Conservation (phyloP, 768 basidiomycete species). For the Termitomyces sp. region DNA sequence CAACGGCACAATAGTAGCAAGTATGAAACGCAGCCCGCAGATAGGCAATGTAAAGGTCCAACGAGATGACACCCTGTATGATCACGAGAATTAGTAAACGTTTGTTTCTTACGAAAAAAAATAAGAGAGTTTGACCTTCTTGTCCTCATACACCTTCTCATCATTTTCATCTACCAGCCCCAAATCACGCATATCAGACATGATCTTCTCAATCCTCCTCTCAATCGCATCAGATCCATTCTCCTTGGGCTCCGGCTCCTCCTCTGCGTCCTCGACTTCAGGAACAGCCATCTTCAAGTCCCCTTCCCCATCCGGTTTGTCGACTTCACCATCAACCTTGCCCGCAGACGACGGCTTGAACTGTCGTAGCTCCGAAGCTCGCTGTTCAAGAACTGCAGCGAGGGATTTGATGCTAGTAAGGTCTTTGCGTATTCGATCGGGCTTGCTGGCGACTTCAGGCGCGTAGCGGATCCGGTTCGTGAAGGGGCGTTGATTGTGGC, state of each 20-base stretch:
- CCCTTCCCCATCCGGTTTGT: conserved; percentile 9
- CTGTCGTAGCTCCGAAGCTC: conserved; percentile 51
- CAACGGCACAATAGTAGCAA: conserved; percentile 96
- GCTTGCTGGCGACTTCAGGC: conserved; percentile 76
- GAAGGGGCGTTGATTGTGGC: conserved; percentile 71
- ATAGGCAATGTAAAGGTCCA: conserved; percentile 93
- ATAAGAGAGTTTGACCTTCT: conserved; percentile 49
- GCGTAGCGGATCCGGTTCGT: conserved; percentile 74
- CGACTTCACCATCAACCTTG: conserved; percentile 25
- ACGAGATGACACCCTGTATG: conserved; percentile 64
- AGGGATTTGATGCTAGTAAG: conserved; percentile 70
- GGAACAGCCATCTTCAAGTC: conserved; percentile 23
- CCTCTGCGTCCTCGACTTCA: conserved; percentile 38
- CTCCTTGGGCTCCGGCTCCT: conserved; percentile 54
- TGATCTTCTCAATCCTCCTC: conserved; percentile 71
- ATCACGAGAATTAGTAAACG: conserved; percentile 7
- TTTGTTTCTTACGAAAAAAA: neutral
- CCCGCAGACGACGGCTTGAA: conserved; percentile 26
- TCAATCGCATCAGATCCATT: conserved; percentile 78
- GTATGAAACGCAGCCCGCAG: conserved; percentile 88
- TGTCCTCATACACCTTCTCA: conserved; percentile 60
- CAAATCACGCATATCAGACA: conserved; percentile 65
- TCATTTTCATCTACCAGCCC: conserved; percentile 54
- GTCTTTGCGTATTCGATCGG: conserved; percentile 79
- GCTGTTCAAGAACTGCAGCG: conserved; percentile 69